Evolutionary conservation across 2,329 filamentous ascomycete genomes (phyloP), one percentile per base, ranked within the genome.

Genomic region (Neobulgaria alba): DNA sequence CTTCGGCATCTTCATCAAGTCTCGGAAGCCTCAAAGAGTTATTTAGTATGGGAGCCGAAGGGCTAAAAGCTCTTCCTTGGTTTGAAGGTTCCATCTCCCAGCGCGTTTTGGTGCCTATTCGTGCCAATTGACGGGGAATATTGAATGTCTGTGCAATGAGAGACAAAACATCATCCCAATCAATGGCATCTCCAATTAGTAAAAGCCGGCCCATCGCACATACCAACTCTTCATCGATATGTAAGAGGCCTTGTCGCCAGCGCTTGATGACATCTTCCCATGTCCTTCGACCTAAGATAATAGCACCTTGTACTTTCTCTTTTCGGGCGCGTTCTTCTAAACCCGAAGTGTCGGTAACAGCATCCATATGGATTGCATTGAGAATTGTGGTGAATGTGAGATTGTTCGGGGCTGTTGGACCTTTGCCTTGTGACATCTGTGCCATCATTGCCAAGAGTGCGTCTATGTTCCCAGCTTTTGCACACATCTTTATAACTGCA

Each of bases 311-410:
- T n/a, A n/a, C n/a, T 67, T 65, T 15, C 63, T 57, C 16, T 59
- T 33, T 10, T 54, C 42, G 67, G 56, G 46, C 33, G 38, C 45
- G 55, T 34, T 55, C 49, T 41, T 49, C 53, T 39, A 51, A 43
- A 8, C 48, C 56, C 7, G 23, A 7, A 12, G 23, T 12, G 7
- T 12, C 23, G 53, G 52, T 45, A 52, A 57, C 57, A 9, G 65
- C 60, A 29, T 68, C 59, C 32, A 67, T 61, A 35, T 77, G 74
- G 36, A 96, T 72, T 3, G 82, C 85, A 54, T 88, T 84, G 38
- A 98, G 60, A 46, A 98, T 83, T 33, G 78, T 88, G 1, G 84
- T 85, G 57, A 87, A 98, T 0, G 90, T 95, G 40, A 74, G 54
- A 49, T 68, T 62, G 62, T 93, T 76, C 3, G 89, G 80, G 14